Evolutionary conservation across 768 basidiomycete species (phyloP), one percentile per base, ranked within the genome.

Genomic region (Naganishia kalamii): DNA sequence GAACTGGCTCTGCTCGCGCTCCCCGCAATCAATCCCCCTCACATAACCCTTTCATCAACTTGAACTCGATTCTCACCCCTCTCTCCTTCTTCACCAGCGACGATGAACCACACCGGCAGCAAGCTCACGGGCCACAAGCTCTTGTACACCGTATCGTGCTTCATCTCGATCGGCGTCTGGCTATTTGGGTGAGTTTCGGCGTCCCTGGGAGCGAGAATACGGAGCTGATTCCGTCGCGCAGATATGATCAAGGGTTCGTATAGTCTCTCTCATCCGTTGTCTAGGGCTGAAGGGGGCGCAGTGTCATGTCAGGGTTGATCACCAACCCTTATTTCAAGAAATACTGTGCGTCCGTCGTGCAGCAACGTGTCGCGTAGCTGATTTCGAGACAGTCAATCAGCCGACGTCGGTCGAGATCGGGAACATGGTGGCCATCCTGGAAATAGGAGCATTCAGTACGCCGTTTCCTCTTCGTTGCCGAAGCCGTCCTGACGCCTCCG

Each of bases 341-440:
- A 61, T 93, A 84, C 79, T 93, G 71, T 69, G 44, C 52, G 71
- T 60, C 21, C 62, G 21, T 6, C 23, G 23, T 19, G 10, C 23
- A 7, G 4, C 17, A 2, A 12, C 17, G 15, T 51, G 5, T 49
- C 62, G 6, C 29, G 25, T 41, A 46, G 23, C 49, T 43, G 44
- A 27, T 37, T 21, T 8, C 15, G 27, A n/a, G 17, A 15, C 21
- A 75, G 74, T 97, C 81, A 80, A 88, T 66, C 83, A 86, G 21
- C 92, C 91, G 19, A 83, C 83, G 17, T 81, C 87, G 0, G 79
- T 88, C 54, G 84, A 88, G 71, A 78, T 92, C 25, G 92, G 91
- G n/a, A 90, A 89, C 21, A 92, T 97, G 88, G 92, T 96, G 43
- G 90, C 92, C n/a, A 87, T 93, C 5, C 80, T 94, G 35, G 92